Conservation (phyloP, 257 asterid species). For the Solanum etuberosum region DNA sequence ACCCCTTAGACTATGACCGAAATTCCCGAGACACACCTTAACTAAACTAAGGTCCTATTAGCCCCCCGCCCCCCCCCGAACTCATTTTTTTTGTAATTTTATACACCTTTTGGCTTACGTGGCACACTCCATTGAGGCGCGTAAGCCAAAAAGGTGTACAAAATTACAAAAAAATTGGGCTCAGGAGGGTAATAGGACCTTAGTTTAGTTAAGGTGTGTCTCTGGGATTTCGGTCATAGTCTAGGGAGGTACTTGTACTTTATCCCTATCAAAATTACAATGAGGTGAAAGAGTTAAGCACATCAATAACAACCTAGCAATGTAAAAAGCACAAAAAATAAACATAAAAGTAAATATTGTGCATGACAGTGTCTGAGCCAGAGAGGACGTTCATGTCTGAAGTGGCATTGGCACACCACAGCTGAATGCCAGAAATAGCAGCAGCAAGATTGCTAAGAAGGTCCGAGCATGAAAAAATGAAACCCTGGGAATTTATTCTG, state of each 20-base stretch:
- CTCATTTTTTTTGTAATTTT: not conserved
- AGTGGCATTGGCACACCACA: not conserved
- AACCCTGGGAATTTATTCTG: not conserved
- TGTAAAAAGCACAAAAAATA: not conserved
- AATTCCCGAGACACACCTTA: not conserved
- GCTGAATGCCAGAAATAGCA: not conserved
- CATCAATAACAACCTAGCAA: not conserved
- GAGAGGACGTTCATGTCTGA: not conserved
- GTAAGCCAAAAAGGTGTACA: not conserved
- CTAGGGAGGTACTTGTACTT: not conserved
- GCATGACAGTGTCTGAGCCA: not conserved
- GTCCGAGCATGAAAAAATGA: not conserved
- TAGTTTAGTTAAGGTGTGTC: not conserved
- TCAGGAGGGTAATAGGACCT: not conserved
- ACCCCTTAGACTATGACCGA: not conserved
- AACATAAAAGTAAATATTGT: not conserved
- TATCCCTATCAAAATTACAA: not conserved
- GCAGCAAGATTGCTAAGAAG: not conserved
- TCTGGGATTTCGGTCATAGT: not conserved
- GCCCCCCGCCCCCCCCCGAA: too few relatives aligned
- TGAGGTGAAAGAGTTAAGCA: not conserved
- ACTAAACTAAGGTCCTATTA: not conserved
- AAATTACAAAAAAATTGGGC: not conserved
- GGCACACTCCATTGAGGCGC: not conserved
- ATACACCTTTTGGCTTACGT: not conserved